These are phyloP conservation scores for Didymella lethalis DNA, from an alignment of 2,329 filamentous ascomycete species.

Conservation along the genomic window DNA sequence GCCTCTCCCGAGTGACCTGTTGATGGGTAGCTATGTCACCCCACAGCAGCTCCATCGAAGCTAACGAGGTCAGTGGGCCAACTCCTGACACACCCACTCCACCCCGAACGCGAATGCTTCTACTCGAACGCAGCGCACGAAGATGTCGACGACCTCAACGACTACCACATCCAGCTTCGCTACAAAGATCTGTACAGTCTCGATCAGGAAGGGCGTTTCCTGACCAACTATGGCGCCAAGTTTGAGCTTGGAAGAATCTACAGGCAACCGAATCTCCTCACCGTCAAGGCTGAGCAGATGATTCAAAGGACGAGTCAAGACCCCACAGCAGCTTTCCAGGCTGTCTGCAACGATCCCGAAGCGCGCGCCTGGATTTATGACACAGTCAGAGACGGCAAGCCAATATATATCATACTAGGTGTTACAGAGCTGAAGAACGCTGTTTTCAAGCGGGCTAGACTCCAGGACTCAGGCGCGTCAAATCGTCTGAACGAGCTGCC, in stretches of 20 bases:
- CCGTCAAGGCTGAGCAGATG: constrained; percentile 50
- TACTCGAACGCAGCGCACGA: constrained; percentile 45
- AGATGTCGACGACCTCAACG: constrained; percentile 49
- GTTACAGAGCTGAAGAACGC: constrained; percentile 51
- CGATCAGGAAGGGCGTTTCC: constrained; percentile 49
- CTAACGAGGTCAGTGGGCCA: constrained; percentile 42
- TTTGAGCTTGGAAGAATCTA: constrained; percentile 50
- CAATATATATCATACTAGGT: constrained; percentile 47
- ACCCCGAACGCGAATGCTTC: constrained; percentile 49
- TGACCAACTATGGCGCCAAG: constrained; percentile 50
- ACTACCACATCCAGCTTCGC: constrained; percentile 51
- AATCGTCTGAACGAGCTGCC: constrained; percentile 45
- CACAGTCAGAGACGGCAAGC: constrained; percentile 38
- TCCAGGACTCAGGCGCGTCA: constrained; percentile 47
- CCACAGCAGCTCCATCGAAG: constrained; percentile 12
- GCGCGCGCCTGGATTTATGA: constrained; percentile 45
- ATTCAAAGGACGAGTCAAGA: constrained; percentile 46
- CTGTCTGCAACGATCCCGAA: constrained; percentile 46
- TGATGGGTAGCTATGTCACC: constrained; percentile 24
- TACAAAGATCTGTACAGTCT: constrained; percentile 51
- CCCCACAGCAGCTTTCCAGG: constrained; percentile 39
- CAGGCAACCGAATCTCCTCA: constrained; percentile 49
- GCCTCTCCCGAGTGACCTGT: constrained; percentile 45
- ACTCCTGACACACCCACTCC: constrained; percentile 48
- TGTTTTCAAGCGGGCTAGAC: constrained; percentile 47